Base-by-base conservation (phyloP, 495 filamentous ascomycete species). In the Talaromyces nanjingensis region DNA sequence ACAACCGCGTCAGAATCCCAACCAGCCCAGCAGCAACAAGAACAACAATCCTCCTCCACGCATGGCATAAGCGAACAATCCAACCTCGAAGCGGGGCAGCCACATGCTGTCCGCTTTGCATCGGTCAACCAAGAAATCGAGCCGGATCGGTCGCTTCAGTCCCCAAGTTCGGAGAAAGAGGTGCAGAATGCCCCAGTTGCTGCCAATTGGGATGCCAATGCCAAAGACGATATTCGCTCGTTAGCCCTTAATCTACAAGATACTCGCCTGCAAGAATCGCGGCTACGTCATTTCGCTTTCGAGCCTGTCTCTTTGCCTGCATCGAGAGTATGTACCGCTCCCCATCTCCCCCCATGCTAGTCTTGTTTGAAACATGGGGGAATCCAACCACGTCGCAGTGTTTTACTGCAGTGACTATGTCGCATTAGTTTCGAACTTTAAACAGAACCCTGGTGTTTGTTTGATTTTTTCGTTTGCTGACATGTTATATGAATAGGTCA, bases 241-340 rank as follows among this genome's bases (percentile, higher is more conserved):
- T 75, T 96, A 45, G 86, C 90, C n/a, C 80, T 85, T 63, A 85
- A 82, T 54, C 73, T 96, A 56, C 87, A 90, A 65, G 84, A 85
- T 64, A 83, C 89, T 20, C 84, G 87, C 69, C 79, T 94, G 64
- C 92, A 96, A 73, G 86, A 90, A 68, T 83, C 84, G 29, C 86
- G 92, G n/a, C 84, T 93, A 75, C 89, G 87, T 65, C 89, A 91
- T 68, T 96, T 91, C 72, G 85, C 85, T 5, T 96, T 92, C 72
- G 92, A 96, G 67, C 87, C 92, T 25, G 83, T 96, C 49, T 96
- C 92, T 42, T 77, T 97, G 37, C 92, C 92, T n/a, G 79, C 86
- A 27, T 96, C 91, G 33, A 85, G 91, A 77, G 92, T 93, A 86
- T 71, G 90, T 84, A 65, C 64, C 63, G 55, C 31, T 27, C 45